Percentiles rank a stretch among this genome's conserved stretches.
phyloP scores from a whole-genome alignment of 306 rosid species.

The Vigna radiata region DNA sequence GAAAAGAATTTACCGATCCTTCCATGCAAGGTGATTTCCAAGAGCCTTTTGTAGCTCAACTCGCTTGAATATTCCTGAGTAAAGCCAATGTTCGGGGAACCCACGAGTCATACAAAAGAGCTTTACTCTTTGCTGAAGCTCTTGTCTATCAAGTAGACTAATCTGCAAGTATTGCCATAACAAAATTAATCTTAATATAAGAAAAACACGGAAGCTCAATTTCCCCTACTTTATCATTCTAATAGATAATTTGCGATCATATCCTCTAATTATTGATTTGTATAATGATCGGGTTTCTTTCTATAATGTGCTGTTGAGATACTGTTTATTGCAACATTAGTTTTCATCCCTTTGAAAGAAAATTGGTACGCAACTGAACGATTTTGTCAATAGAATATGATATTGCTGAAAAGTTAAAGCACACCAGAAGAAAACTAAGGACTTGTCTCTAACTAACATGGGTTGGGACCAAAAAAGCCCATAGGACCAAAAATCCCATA shows the following conservation, averaged over 20 bases:
- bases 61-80: slow-evolving; percentile 69
- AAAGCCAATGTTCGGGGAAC: slow-evolving; percentile 88
- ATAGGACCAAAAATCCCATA: too few relatives aligned
- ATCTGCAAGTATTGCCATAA: slow-evolving; percentile 60
- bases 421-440: neutral
- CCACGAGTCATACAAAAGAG: slow-evolving; percentile 67
- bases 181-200: slow-evolving; percentile 35
- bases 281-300: slow-evolving; percentile 4
- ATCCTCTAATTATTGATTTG: neutral
- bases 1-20: slow-evolving; percentile 73
- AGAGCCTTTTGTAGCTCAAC: slow-evolving; percentile 89
- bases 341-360: slow-evolving; percentile 18
- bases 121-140: slow-evolving; percentile 88
- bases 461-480: too few relatives aligned
- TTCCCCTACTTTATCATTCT: slow-evolving; percentile 2
- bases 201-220: slow-evolving; percentile 14
- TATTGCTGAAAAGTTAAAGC: neutral
- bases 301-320: neutral
- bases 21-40: slow-evolving; percentile 96
- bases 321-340: neutral
- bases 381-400: neutral
- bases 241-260: neutral
- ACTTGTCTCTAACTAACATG: too few relatives aligned
- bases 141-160: slow-evolving; percentile 92
- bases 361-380: slow-evolving; percentile 21